Evolutionary conservation across 2,329 filamentous ascomycete species (phyloP).

Genomic region (Elsinoe necatrix): DNA sequence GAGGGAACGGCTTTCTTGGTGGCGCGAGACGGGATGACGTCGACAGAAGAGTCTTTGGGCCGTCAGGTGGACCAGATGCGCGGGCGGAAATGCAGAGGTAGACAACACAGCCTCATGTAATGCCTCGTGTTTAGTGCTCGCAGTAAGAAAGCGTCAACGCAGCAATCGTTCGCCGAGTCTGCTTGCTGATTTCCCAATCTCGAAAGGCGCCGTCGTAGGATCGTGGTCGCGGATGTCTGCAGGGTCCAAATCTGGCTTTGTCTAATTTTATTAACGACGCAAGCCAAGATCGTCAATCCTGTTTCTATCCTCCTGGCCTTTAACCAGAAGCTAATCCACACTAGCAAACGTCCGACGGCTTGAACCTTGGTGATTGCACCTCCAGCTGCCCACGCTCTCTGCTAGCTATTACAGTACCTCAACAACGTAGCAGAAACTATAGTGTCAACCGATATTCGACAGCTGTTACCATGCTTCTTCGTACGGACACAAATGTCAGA

Average conservation of each 20-base stretch:
- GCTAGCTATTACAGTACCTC: not conserved
- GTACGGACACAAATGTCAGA: not conserved
- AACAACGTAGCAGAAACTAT: not conserved
- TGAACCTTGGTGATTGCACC: not conserved
- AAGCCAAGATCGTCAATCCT: not conserved
- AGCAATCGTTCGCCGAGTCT: not conserved
- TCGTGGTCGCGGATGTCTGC: not conserved
- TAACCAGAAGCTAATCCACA: not conserved
- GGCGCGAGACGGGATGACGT: slow-evolving; percentile 2
- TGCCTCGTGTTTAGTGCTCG: not conserved
- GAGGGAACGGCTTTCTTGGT: not conserved
- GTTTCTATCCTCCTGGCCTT: not conserved
- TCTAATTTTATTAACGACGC: not conserved
- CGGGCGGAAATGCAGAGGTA: not conserved
- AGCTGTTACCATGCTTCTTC: not conserved
- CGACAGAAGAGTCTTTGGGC: not conserved
- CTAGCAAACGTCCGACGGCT: slow-evolving; percentile 2
- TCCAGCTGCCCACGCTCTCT: not conserved
- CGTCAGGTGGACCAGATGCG: not conserved
- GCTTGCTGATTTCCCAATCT: not conserved
- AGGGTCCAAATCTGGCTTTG: not conserved
- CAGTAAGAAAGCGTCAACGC: not conserved
- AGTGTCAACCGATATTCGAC: not conserved
- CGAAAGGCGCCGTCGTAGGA: not conserved
- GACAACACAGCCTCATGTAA: not conserved